Conservation (phyloP, 495 filamentous ascomycete species). For the Cladorrhinum samala region DNA sequence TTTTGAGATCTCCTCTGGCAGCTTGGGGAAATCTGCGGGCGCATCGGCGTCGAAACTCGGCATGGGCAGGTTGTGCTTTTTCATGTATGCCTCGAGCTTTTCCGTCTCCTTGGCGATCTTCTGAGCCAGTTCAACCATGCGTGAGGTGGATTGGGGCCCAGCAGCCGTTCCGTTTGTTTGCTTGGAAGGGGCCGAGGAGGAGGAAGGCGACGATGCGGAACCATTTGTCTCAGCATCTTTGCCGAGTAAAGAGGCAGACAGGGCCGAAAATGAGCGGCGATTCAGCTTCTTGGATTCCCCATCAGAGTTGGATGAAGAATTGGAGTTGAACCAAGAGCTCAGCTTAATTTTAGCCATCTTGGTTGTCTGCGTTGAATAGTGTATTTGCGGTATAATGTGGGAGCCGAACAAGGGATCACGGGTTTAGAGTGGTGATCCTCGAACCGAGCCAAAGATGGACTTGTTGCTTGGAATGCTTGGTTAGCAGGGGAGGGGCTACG, state of each 20-base stretch:
- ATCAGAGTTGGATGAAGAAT: conserved; percentile 18
- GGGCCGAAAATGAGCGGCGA: conserved; percentile 20
- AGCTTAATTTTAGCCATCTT: conserved; percentile 35
- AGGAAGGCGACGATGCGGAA: not conserved
- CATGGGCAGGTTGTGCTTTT: conserved; percentile 27
- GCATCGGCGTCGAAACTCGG: conserved; percentile 36
- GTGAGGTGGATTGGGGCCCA: conserved; percentile 18
- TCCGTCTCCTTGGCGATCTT: conserved; percentile 35
- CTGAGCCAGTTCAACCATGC: conserved; percentile 32
- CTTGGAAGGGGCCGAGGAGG: not conserved
- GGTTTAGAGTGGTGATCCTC: too few species aligned
- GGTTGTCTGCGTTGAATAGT: not conserved
- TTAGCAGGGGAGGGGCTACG: too few species aligned
- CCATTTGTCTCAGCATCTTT: conserved; percentile 18
- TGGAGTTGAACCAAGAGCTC: conserved; percentile 25
- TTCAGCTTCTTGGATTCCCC: conserved; percentile 28
- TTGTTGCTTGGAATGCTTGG: too few species aligned
- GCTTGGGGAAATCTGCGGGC: conserved; percentile 32
- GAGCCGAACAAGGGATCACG: not conserved
- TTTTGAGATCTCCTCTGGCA: conserved; percentile 32
- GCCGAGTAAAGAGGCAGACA: conserved; percentile 12
- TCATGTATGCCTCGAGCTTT: conserved; percentile 37
- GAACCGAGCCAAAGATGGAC: too few species aligned
- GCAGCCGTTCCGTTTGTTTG: not conserved
- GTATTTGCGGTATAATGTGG: not conserved